These are phyloP conservation scores for Hyphopichia khmerensis DNA, from an alignment of 1,139 yeast species.

Conservation along the genomic window DNA sequence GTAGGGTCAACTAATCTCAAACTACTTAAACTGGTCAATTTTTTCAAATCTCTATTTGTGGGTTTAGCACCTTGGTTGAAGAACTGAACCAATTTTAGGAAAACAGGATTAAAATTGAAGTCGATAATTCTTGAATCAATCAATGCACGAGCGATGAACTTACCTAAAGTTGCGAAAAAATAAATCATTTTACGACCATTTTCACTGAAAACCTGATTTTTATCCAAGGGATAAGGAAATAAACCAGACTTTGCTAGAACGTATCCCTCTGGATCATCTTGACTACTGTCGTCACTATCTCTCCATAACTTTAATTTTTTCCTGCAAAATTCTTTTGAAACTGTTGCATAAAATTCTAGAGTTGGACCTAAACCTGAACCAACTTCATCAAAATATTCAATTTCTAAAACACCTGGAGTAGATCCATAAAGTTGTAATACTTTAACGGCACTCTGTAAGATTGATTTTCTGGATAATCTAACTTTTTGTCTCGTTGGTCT, in stretches of 20 bases:
- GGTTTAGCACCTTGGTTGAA: constrained; percentile 17
- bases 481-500: constrained; percentile 80
- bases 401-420: constrained; percentile 78
- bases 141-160: constrained; percentile 81
- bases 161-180: constrained; percentile 70
- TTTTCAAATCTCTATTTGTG: constrained; percentile 21
- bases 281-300: constrained; percentile 26
- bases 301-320: constrained; percentile 72
- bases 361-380: constrained; percentile 98
- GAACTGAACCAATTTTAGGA: constrained; percentile 53
- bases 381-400: constrained; percentile 88
- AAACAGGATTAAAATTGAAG: constrained; percentile 69
- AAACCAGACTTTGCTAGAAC: constrained; percentile 52
- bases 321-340: constrained; percentile 67
- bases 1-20: constrained; percentile 57
- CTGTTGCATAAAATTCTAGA: constrained; percentile 82
- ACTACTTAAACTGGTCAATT: constrained; percentile 35
- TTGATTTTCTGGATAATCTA: constrained; percentile 66
- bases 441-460: constrained; percentile 78
- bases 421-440: constrained; percentile 77
- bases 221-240: constrained; percentile 68
- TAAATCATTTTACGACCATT: constrained; percentile 47
- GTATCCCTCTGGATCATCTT: constrained; percentile 31
- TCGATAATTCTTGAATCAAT: constrained; percentile 86
- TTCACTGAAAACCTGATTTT: constrained; percentile 23